Base-by-base conservation (phyloP, 2,329 filamentous ascomycete genomes). In the Calonectria henricotiae region DNA sequence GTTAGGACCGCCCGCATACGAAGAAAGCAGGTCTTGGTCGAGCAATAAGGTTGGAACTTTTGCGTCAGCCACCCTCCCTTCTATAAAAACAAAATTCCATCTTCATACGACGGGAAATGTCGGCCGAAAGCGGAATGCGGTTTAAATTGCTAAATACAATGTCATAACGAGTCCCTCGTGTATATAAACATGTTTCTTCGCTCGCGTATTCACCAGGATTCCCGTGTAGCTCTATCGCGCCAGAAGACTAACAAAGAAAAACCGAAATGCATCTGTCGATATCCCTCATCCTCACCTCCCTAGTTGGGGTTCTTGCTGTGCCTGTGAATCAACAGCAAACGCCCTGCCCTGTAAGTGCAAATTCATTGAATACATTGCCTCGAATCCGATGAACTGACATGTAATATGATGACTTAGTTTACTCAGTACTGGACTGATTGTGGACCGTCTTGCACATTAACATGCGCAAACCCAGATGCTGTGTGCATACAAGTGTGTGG, bases 1-100 rank as follows among this genome's bases (percentile, higher is more conserved):
- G 32, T 39, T 58, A 25, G 51, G 5, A 9, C 11, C 11, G 12
- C 20, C 32, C 51, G 35, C 51, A 37, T 11, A 39, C 23, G 20
- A 39, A 20, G 20, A 39, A 37, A 39, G 39, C 20, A 39, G 20
- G 20, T 39, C 35, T 23, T 39, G 35, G 37, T 8, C 35, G 15
- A 27, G 15, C 32, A 35, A 58, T 25, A 58, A 58, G 3, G 51
- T 58, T 58, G 35, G 51, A 15, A 39, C 32, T 58, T 58, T 58
- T 58, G 51, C 20, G 20, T n/a, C 51, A 35, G 23, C 5, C 11
- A 1, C 51, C n/a, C 51, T 20, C 20, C 51, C 12, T 15, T 39
- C 15, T 25, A 15, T 12, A 39, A 27, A 23, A 58, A 12, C 6
- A 23, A 30, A 55, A 9, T 15, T 55, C 12, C 51, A 35, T 25